These are phyloP conservation scores for Lentinula boryana DNA, from an alignment of 768 basidiomycete species.

Conservation along the genomic window DNA sequence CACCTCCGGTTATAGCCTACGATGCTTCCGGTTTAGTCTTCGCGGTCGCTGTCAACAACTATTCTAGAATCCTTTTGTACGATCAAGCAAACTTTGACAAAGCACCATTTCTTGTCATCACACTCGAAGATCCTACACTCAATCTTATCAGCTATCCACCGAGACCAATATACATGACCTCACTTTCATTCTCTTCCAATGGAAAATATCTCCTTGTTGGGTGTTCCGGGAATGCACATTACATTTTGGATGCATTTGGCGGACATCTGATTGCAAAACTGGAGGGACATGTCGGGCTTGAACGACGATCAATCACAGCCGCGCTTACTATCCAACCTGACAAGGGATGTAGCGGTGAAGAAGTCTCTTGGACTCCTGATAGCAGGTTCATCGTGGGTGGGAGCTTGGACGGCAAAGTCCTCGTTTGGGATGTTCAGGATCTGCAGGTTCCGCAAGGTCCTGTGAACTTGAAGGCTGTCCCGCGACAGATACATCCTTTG, in stretches of 20 bases:
- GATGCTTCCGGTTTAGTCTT: conserved; percentile 81
- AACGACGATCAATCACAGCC: conserved; percentile 51
- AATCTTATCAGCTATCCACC: conserved; percentile 77
- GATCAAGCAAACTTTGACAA: conserved; percentile 86
- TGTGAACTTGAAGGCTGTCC: conserved; percentile 49
- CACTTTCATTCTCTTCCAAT: conserved; percentile 83
- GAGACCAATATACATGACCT: conserved; percentile 86
- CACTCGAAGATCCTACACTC: conserved; percentile 77
- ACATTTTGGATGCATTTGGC: conserved; percentile 87
- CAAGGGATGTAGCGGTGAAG: conserved; percentile 86
- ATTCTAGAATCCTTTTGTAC: conserved; percentile 78
- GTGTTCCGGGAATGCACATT: conserved; percentile 89
- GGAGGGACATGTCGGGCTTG: conserved; percentile 79
- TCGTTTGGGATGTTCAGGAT: conserved; percentile 80
- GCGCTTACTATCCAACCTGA: conserved; percentile 57
- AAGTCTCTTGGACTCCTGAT: conserved; percentile 92
- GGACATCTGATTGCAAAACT: conserved; percentile 80
- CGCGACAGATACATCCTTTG: conserved; percentile 35
- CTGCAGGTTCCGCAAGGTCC: conserved; percentile 46
- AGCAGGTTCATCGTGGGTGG: conserved; percentile 87
- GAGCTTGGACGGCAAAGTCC: conserved; percentile 77
- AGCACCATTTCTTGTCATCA: conserved; percentile 81
- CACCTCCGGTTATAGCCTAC: conserved; percentile 76
- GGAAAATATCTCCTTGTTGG: conserved; percentile 89
- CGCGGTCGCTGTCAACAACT: conserved; percentile 79